Percentiles rank a stretch among this genome's conserved stretches.
These are phyloP conservation scores for Heterobasidion irregulare DNA, from an alignment of 1,284 basidiomycete genomes.

Conservation along the genomic window DNA sequence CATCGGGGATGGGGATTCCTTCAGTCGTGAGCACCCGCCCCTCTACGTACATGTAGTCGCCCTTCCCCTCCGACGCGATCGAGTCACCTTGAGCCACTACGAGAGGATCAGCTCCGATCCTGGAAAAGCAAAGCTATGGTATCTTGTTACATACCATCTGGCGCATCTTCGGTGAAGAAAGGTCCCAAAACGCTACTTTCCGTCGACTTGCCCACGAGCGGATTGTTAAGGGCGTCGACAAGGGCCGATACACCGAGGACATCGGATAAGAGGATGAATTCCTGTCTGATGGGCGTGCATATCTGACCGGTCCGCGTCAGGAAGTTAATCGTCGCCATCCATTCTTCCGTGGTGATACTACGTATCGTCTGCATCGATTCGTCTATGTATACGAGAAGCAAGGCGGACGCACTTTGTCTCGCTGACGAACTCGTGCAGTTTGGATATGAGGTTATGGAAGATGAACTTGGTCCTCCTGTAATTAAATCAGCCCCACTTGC, in stretches of 20 bases:
- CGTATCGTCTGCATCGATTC: not conserved
- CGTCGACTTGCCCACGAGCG: slow-evolving; percentile 55
- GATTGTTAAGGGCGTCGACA: slow-evolving; percentile 74
- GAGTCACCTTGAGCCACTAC: slow-evolving; percentile 32
- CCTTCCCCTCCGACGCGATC: slow-evolving; percentile 56
- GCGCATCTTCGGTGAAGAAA: slow-evolving; percentile 78
- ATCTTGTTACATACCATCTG: slow-evolving; percentile 41
- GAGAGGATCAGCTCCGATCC: not conserved
- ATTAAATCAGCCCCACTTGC: too few species aligned
- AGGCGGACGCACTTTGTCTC: slow-evolving; percentile 47
- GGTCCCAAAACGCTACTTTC: slow-evolving; percentile 78
- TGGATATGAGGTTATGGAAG: slow-evolving; percentile 41
- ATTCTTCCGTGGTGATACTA: slow-evolving; percentile 75
- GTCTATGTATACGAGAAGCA: not conserved
- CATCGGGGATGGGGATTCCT: slow-evolving; percentile 61
- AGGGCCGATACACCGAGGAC: slow-evolving; percentile 70
- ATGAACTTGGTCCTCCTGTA: slow-evolving; percentile 38
- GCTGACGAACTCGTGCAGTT: slow-evolving; percentile 64
- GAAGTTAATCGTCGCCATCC: slow-evolving; percentile 75
- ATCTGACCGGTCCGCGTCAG: slow-evolving; percentile 68
- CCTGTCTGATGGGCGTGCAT: slow-evolving; percentile 68
- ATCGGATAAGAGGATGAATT: slow-evolving; percentile 81
- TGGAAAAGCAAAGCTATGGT: not conserved
- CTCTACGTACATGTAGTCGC: slow-evolving; percentile 75
- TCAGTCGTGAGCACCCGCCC: slow-evolving; percentile 58